Conservation (phyloP, 2,329 filamentous ascomycete species). For the Fusarium hainanense region DNA sequence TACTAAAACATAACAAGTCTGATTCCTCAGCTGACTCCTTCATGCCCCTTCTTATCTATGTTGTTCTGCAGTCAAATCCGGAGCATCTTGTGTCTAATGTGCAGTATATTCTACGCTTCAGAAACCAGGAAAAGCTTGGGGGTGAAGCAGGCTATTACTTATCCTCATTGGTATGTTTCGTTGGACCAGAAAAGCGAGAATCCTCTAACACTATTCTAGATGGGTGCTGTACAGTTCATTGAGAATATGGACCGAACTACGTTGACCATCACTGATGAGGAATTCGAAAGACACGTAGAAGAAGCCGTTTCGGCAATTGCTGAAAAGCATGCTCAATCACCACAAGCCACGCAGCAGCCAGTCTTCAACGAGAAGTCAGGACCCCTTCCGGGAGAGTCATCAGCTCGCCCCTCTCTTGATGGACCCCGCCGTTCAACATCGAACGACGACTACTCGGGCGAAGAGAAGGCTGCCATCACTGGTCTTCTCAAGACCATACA, state of each 20-base stretch:
- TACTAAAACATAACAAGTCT: constrained; percentile 89
- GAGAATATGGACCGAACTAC: constrained; percentile 96
- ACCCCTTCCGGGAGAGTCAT: constrained; percentile 44
- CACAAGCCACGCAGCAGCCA: constrained; percentile 53
- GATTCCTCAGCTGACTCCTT: constrained; percentile 98
- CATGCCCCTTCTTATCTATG: constrained; percentile 93
- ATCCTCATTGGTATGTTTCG: constrained; percentile 78
- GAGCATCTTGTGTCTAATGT: constrained; percentile 97
- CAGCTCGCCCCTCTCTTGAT: constrained; percentile 58
- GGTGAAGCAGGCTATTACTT: constrained; percentile 99
- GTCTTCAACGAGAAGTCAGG: constrained; percentile 59
- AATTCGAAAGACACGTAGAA: constrained; percentile 97
- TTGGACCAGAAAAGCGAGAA: neutral
- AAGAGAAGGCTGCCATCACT: constrained; percentile 84
- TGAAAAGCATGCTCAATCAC: constrained; percentile 77
- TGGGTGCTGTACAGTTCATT: constrained; percentile 96
- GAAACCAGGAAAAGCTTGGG: constrained; percentile 95
- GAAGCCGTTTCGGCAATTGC: constrained; percentile 95
- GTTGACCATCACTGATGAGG: constrained; percentile 91
- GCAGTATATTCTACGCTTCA: constrained; percentile 96
- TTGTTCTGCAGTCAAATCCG: constrained; percentile 92
- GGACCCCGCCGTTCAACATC: constrained; percentile 66
- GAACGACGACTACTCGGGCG: constrained; percentile 64
- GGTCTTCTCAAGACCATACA: constrained; percentile 92
- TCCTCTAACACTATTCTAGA: constrained; percentile 56